These are phyloP conservation scores for Fusarium brachygibbosum DNA, from an alignment of 2,329 filamentous ascomycete species.

Conservation along the genomic window DNA sequence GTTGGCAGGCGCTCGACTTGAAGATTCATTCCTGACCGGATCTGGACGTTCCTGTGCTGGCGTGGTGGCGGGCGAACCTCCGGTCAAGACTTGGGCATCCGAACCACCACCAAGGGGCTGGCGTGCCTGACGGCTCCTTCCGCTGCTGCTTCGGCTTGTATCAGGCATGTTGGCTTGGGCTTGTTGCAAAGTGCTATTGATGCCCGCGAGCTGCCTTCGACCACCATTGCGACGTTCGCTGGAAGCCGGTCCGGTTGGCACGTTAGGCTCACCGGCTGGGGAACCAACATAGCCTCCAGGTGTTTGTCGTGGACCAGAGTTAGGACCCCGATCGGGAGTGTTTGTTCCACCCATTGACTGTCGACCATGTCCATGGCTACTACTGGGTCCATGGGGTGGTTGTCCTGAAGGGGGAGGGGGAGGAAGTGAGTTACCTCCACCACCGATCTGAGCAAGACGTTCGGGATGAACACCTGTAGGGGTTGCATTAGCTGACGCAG, in stretches of 20 bases:
- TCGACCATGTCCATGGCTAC: constrained; percentile 47
- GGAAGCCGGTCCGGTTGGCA: constrained; percentile 55
- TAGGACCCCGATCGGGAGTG: constrained; percentile 51
- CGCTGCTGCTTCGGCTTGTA: constrained; percentile 53
- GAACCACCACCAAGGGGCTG: constrained; percentile 65
- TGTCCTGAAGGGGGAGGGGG: constrained; percentile 54
- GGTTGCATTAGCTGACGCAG: constrained; percentile 46
- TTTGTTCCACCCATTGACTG: constrained; percentile 51
- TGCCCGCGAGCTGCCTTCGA: constrained; percentile 69
- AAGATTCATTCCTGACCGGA: constrained; percentile 56
- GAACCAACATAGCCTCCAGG: constrained; percentile 43
- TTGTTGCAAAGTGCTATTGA: constrained; percentile 70
- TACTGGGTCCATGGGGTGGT: constrained; percentile 41
- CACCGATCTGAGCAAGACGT: constrained; percentile 63
- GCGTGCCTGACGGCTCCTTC: constrained; percentile 54
- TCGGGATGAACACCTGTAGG: constrained; percentile 63
- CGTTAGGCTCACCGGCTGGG: constrained; percentile 47
- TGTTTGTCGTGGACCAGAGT: constrained; percentile 45
- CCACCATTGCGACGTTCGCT: constrained; percentile 59
- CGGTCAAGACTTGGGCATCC: constrained; percentile 69
- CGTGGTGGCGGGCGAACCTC: constrained; percentile 65
- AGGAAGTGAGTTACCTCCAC: constrained; percentile 44
- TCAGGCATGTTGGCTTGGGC: constrained; percentile 61
- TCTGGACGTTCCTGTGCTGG: constrained; percentile 65
- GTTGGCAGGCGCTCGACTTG: constrained; percentile 52